Percentiles rank a stretch among this genome's conserved stretches.
Conservation (phyloP, 768 basidiomycete genomes). For the Tremella yokohamensis region DNA sequence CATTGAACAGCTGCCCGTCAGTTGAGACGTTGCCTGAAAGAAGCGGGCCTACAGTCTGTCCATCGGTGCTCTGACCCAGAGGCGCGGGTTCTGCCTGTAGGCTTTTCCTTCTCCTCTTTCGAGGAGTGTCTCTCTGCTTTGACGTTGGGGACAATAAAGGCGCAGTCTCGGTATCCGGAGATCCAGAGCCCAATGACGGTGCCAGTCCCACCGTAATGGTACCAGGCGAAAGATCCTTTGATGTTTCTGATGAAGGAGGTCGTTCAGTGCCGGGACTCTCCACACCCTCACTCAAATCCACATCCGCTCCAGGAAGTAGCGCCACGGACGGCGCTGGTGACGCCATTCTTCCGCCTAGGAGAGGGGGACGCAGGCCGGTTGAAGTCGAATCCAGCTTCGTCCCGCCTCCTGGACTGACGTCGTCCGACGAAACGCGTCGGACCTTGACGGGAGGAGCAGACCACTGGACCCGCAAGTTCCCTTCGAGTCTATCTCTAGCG, state of each 20-base stretch:
- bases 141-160: conserved; percentile 4
- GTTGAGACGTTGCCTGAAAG: background rate
- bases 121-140: conserved; percentile 6
- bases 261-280: background rate
- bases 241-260: background rate
- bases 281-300: background rate
- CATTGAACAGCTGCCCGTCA: conserved; percentile 70
- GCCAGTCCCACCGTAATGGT: background rate
- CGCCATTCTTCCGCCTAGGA: background rate
- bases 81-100: conserved; percentile 3
- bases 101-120: conserved; percentile 8
- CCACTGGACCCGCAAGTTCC: too few relatives aligned
- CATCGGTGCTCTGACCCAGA: conserved; percentile 42
- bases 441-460: too few relatives aligned
- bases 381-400: too few relatives aligned
- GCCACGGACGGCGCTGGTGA: conserved; percentile 5
- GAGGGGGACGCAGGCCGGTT: too few relatives aligned
- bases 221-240: conserved; percentile 1
- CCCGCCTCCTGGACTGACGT: too few relatives aligned
- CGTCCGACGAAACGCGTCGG: too few relatives aligned
- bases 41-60: conserved; percentile 40
- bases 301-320: background rate
- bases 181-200: background rate
- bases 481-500: too few relatives aligned
- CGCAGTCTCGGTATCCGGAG: background rate